These are phyloP conservation scores for Corniculantispora saksenae DNA, from an alignment of 2,329 filamentous ascomycete species.

Conservation along the genomic window DNA sequence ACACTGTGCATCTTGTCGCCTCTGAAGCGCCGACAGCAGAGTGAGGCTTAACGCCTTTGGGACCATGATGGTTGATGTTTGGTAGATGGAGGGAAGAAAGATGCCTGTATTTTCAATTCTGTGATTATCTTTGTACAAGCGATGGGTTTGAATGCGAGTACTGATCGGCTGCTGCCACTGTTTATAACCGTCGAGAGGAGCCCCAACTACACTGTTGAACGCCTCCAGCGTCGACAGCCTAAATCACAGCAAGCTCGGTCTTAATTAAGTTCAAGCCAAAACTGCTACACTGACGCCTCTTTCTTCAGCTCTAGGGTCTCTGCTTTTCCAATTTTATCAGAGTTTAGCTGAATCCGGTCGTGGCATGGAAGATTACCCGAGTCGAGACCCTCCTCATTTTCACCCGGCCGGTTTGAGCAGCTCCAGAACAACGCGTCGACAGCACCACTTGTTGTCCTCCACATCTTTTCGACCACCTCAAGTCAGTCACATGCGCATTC, in stretches of 20 bases:
- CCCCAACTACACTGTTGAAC: background rate
- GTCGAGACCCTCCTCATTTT: background rate
- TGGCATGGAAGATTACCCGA: background rate
- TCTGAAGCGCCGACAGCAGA: slow-evolving; percentile 4
- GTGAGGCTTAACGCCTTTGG: slow-evolving; percentile 8
- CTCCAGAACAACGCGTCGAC: background rate
- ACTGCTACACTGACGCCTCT: background rate
- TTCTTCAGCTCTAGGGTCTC: background rate
- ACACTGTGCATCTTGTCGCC: slow-evolving; percentile 1
- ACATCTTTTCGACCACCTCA: background rate
- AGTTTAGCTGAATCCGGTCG: background rate
- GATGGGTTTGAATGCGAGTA: background rate
- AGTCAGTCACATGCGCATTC: background rate
- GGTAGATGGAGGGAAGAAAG: background rate
- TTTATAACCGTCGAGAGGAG: slow-evolving; percentile 5
- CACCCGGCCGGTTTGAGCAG: background rate
- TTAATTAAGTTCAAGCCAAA: background rate
- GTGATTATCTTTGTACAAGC: background rate
- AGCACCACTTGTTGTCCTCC: background rate
- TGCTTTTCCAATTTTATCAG: background rate
- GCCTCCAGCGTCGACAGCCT: background rate
- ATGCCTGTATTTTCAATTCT: background rate
- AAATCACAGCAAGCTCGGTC: background rate
- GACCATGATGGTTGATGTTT: background rate
- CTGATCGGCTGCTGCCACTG: background rate